Evolutionary conservation across 257 asterid genomes (phyloP).

Genomic region (Fraxinus quadrangulata): DNA sequence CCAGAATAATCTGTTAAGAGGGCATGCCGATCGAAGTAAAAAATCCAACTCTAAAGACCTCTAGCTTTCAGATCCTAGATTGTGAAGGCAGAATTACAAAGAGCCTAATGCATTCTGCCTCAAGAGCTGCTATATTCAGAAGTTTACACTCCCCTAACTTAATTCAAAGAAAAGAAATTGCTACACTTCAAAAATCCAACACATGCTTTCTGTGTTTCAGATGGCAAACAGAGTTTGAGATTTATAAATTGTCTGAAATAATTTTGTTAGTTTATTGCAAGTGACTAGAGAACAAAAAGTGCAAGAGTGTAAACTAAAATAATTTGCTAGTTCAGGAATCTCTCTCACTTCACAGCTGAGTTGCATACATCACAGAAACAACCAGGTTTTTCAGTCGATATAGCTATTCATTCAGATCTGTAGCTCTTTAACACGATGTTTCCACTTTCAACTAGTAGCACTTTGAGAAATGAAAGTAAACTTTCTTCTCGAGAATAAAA

Average conservation of each 20-base stretch:
- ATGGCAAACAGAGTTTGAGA: not conserved
- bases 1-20: not conserved
- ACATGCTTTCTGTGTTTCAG: not conserved
- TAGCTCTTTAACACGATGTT: not conserved
- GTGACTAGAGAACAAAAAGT: not conserved
- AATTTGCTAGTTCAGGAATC: not conserved
- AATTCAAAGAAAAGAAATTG: not conserved
- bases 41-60: not conserved
- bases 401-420: not conserved
- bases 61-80: not conserved
- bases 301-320: not conserved
- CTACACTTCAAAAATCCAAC: not conserved
- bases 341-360: not conserved
- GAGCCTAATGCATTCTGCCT: not conserved
- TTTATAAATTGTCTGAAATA: not conserved
- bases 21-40: not conserved
- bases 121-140: not conserved
- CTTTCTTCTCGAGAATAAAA: not conserved
- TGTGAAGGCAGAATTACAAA: no score
- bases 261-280: not conserved
- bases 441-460: not conserved
- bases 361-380: not conserved
- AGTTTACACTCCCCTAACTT: not conserved
- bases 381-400: not conserved
- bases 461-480: not conserved